Conservation (phyloP, 1,284 basidiomycete species). For the Sporisorium exsertum region DNA sequence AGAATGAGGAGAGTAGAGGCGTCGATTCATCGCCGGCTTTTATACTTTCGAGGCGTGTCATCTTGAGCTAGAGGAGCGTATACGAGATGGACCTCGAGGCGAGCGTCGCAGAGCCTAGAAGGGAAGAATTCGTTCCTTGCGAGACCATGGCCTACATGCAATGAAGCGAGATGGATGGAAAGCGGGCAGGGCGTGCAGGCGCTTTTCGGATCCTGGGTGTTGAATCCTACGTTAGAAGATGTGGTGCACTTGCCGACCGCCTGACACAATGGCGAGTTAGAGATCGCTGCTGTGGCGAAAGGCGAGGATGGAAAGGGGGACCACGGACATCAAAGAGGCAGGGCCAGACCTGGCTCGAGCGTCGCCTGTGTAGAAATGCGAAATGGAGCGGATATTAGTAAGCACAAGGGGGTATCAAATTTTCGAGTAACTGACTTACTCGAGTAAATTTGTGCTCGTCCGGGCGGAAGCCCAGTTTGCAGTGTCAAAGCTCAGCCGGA, state of each 20-base stretch:
- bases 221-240: too few relatives aligned
- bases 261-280: not conserved
- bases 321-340: not conserved
- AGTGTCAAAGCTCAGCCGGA: too few relatives aligned
- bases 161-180: not conserved
- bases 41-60: conserved; percentile 18
- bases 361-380: not conserved
- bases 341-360: conserved; percentile 7
- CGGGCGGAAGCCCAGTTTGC: too few relatives aligned
- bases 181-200: not conserved
- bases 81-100: not conserved
- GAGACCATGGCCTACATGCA: not conserved
- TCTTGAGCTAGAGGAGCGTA: not conserved
- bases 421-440: too few relatives aligned
- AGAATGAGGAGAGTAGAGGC: conserved; percentile 1
- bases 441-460: too few relatives aligned
- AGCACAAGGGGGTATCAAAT: too few relatives aligned
- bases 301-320: not conserved
- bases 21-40: conserved; percentile 25
- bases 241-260: not conserved
- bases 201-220: not conserved
- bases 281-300: not conserved
- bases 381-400: too few relatives aligned
- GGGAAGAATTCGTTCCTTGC: not conserved
- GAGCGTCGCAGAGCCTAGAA: not conserved